Percentiles rank a stretch among this genome's conserved stretches.
Evolutionary conservation across 371 early-diverging fungal genomes (phyloP).

Genomic region (Apophysomyces variabilis): DNA sequence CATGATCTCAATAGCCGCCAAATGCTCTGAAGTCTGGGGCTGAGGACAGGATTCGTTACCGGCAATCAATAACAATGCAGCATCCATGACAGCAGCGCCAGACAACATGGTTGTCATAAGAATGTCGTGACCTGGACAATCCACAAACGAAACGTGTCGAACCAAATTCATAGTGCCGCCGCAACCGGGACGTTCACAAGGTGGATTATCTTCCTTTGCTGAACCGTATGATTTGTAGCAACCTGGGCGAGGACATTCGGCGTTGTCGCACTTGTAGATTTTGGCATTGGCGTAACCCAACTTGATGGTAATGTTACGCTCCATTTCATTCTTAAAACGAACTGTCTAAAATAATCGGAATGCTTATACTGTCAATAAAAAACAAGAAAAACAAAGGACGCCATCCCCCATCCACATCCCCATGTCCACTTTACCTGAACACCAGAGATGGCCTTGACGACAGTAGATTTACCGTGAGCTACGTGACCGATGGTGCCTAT

Average conservation of each 20-base stretch:
- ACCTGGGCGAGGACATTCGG: conserved; percentile 94
- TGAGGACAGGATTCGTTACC: conserved; percentile 99
- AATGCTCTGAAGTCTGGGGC: conserved; percentile 99
- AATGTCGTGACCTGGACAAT: conserved; percentile 99
- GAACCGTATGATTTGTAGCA: conserved; percentile 93
- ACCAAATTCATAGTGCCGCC: conserved; percentile 86
- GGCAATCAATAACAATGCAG: conserved; percentile 98
- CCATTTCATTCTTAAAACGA: conserved; percentile 99
- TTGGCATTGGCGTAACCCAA: conserved; percentile 99
- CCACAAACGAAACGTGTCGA: conserved; percentile 99
- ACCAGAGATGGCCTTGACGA: conserved; percentile 99
- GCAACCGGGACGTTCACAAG: conserved; percentile 94
- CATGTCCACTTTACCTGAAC: conserved; percentile 72
- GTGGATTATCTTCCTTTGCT: conserved; percentile 85
- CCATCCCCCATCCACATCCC: no score
- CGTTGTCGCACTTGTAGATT: conserved; percentile 96
- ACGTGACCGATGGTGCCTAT: conserved; percentile 99
- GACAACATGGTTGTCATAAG: conserved; percentile 99
- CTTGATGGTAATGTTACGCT: conserved; percentile 99
- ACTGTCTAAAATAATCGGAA: conserved; percentile 74
- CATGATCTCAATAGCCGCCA: conserved; percentile 99
- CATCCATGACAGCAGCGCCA: conserved; percentile 99
- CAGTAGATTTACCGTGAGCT: conserved; percentile 99
- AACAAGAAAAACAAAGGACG: background rate
- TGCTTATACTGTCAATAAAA: background rate